phyloP scores from a whole-genome alignment of 2,329 filamentous ascomycete genomes.

The Falciphora oryzae region DNA sequence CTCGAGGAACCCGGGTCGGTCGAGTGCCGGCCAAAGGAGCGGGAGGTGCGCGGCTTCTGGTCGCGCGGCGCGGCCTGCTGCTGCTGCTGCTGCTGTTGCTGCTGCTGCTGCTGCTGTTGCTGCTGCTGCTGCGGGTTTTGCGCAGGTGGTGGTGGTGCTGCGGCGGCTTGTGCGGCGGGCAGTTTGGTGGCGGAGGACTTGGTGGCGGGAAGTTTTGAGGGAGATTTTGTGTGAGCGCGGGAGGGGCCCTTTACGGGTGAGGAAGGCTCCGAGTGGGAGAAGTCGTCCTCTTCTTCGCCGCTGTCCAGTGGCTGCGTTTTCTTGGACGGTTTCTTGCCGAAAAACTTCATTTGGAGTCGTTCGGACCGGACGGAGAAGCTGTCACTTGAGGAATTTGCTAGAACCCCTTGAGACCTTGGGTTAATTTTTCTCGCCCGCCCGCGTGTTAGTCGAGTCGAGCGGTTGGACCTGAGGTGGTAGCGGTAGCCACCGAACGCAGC shows the following conservation, averaged over 20 bases:
- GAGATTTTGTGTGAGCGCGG: slow-evolving; percentile 19
- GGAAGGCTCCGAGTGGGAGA: slow-evolving; percentile 27
- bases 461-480: background rate
- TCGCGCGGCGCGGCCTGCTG: slow-evolving; percentile 2
- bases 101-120: background rate
- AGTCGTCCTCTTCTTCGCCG: slow-evolving; percentile 29
- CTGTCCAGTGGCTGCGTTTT: slow-evolving; percentile 32
- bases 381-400: background rate
- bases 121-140: background rate
- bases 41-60: slow-evolving; percentile 29
- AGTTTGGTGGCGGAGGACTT: slow-evolving; percentile 23
- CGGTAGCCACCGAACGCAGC: background rate
- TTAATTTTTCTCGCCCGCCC: background rate
- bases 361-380: slow-evolving; percentile 4
- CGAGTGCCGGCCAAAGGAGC: slow-evolving; percentile 40
- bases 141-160: background rate
- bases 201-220: slow-evolving; percentile 15
- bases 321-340: slow-evolving; percentile 40
- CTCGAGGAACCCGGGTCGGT: slow-evolving; percentile 41
- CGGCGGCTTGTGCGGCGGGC: background rate
- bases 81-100: background rate
- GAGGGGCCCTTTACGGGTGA: slow-evolving; percentile 19
- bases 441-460: no score
- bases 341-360: slow-evolving; percentile 43
- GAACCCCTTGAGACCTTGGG: background rate